Conservation (phyloP, 306 rosid species). For the Prunus armeniaca region DNA sequence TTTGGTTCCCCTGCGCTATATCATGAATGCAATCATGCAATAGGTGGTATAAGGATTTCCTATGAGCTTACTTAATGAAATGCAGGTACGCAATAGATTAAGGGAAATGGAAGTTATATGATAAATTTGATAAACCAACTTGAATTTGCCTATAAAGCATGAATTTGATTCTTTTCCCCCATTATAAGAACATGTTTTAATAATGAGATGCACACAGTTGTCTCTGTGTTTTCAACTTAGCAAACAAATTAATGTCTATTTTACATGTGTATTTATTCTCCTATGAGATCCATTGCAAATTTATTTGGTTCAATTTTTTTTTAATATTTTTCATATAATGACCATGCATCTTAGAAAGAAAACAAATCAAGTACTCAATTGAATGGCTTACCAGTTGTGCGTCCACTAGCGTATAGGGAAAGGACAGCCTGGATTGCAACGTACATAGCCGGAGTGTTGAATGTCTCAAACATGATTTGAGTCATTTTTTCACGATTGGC, state of each 20-base stretch:
- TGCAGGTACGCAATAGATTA: background rate
- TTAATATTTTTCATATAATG: background rate
- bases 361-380: slow-evolving; percentile 3
- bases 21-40: background rate
- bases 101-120: background rate
- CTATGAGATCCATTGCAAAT: background rate
- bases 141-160: background rate
- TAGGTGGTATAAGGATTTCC: background rate
- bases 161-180: background rate
- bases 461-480: slow-evolving; percentile 94
- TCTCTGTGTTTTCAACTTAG: background rate
- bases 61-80: too few relatives aligned
- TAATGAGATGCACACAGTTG: background rate
- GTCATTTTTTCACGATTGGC: slow-evolving; percentile 98
- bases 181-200: background rate
- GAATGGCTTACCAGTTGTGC: slow-evolving; percentile 73
- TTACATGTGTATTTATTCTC: background rate
- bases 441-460: slow-evolving; percentile 95
- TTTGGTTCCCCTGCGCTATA: background rate
- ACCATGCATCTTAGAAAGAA: background rate
- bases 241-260: background rate
- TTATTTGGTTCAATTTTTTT: background rate
- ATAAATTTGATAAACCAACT: background rate
- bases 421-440: slow-evolving; percentile 97
- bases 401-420: slow-evolving; percentile 97